phyloP scores from a whole-genome alignment of 768 basidiomycete genomes.

The Tylopilus felleus region DNA sequence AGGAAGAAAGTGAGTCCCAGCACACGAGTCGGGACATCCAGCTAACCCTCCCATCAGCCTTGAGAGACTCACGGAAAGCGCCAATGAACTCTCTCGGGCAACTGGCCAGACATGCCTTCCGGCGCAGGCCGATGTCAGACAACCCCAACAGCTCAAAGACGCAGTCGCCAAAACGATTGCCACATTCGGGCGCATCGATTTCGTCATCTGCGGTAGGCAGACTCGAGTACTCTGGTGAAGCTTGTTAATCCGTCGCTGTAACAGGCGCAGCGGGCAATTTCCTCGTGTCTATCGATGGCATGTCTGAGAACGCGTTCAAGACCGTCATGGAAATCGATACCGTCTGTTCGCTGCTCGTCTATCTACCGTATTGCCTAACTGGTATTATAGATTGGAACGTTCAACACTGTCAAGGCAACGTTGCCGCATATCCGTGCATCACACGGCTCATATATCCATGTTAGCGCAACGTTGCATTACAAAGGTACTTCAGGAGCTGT shows the following conservation, averaged over 20 bases:
- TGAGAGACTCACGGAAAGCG: conserved; percentile 65
- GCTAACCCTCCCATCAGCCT: conserved; percentile 41
- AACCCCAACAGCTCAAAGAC: conserved; percentile 63
- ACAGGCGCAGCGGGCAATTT: conserved; percentile 96
- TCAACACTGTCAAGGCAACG: conserved; percentile 93
- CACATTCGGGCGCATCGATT: conserved; percentile 85
- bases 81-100: conserved; percentile 61
- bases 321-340: conserved; percentile 95
- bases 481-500: conserved; percentile 42
- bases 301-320: conserved; percentile 88
- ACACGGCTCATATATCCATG: conserved; percentile 82
- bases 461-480: conserved; percentile 88
- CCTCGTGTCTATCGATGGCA: conserved; percentile 75
- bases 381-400: conserved; percentile 71
- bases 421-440: conserved; percentile 65
- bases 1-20: conserved; percentile 70
- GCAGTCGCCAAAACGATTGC: conserved; percentile 76
- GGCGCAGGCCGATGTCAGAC: conserved; percentile 77
- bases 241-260: not conserved
- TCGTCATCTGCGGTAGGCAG: conserved; percentile 83
- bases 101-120: conserved; percentile 75
- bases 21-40: not conserved
- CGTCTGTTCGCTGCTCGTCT: conserved; percentile 38
- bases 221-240: not conserved
- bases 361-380: not conserved